Percentiles rank a stretch among this genome's conserved stretches.
Conservation (phyloP, 1,284 basidiomycete species). For the Amylostereum areolatum region DNA sequence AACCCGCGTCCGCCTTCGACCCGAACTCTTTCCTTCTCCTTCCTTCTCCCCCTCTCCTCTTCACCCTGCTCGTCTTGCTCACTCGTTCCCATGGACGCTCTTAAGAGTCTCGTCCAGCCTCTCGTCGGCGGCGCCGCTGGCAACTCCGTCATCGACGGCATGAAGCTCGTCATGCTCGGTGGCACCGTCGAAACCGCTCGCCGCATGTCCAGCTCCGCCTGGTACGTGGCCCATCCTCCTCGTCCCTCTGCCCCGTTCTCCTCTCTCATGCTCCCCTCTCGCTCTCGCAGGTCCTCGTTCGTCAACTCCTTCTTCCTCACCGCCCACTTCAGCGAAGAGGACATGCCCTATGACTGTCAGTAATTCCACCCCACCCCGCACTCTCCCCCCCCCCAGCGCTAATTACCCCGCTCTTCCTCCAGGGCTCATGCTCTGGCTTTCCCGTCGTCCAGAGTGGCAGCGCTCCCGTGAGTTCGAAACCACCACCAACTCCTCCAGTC, state of each 20-base stretch:
- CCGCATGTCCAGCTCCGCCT: constrained; percentile 72
- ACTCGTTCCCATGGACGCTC: constrained; percentile 56
- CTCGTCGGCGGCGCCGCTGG: constrained; percentile 69
- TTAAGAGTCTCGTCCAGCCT: constrained; percentile 77
- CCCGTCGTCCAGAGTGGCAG: constrained; percentile 75
- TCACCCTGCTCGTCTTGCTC: not conserved
- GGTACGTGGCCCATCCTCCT: constrained; percentile 33
- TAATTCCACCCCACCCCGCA: constrained; percentile 14
- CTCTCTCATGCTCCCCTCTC: constrained; percentile 8
- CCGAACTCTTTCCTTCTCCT: too few relatives aligned
- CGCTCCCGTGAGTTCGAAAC: constrained; percentile 80
- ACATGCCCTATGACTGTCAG: constrained; percentile 72
- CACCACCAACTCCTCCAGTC: constrained; percentile 60
- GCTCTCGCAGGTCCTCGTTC: constrained; percentile 60
- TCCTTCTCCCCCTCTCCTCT: not conserved
- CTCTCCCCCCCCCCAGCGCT: not conserved
- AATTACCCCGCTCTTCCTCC: not conserved
- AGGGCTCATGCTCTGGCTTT: constrained; percentile 72
- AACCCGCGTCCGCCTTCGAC: too few relatives aligned
- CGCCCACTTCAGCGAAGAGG: constrained; percentile 79
- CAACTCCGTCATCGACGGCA: constrained; percentile 74
- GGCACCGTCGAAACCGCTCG: constrained; percentile 81
- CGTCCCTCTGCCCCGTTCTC: constrained; percentile 7
- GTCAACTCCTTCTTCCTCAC: constrained; percentile 84
- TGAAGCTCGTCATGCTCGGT: constrained; percentile 81